Evolutionary conservation across 345 rosid species (phyloP), one percentile per base, ranked within the genome.

Genomic region (Corchorus olitorius): DNA sequence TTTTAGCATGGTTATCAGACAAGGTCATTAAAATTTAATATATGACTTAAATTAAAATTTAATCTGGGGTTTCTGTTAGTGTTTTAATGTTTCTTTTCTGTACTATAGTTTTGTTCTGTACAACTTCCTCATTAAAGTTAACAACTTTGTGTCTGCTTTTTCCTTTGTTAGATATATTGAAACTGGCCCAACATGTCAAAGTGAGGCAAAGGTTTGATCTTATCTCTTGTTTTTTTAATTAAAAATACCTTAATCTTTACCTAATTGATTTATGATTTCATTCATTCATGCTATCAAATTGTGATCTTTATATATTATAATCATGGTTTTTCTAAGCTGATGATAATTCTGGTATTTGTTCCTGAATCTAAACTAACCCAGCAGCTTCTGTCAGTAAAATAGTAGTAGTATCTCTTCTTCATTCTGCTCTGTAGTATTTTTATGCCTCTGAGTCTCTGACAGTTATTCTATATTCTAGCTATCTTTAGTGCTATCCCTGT

Each of bases 121-220:
- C 35, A 17, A 10, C 48, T 53, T 70, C 62, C 62, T 39, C 33
- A 53, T 35, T 70, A n/a, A 53, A 53, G 49, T 53, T 53, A 12
- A 11, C 48, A 45, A 50, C 45, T 74, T 63, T 13, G 49, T 63
- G 59, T 10, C 17, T 10, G 17, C 14, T 14, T 69, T 52, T 20
- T 5, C 50, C 55, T 50, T 43, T 72, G 55, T 46, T 89, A 96
- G 99, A 90, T 87, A 89, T 96, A 82, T 75, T 82, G 72, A 92
- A 81, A 81, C 82, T 96, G 92, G 98, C 97, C 54, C 97, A 92
- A 48, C 70, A 75, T 76, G 94, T 89, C 73, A 96, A 93, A 90
- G 93, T 96, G 73, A 88, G 98, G 86, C 98, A 92, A 88, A 96
- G 98, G 99, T 93, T 79, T 77, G 88, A 68, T 70, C 75, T 87